Percentiles rank a stretch among this genome's conserved stretches.
phyloP scores from a whole-genome alignment of 352 stramenopile species.

The Peronosclerospora sorghi region DNA sequence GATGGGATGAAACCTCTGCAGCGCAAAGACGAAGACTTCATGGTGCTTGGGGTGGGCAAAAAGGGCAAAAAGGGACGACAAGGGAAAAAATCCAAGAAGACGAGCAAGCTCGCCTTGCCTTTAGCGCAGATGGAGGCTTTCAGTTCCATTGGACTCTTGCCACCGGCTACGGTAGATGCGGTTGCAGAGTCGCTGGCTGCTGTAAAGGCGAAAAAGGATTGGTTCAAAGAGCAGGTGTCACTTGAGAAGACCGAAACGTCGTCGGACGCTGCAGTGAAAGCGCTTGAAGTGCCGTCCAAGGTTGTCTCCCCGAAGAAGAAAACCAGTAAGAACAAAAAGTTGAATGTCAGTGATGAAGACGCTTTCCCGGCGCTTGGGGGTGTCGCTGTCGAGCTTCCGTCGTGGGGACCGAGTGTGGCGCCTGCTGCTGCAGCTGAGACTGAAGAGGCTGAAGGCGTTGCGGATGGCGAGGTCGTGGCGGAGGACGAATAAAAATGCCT shows the following conservation, averaged over 20 bases:
- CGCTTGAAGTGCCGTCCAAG: conserved; percentile 12
- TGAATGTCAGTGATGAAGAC: conserved; percentile 64
- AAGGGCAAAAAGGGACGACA: conserved; percentile 55
- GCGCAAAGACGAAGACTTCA: conserved; percentile 81
- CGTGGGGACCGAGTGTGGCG: conserved; percentile 56
- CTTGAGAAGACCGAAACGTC: conserved; percentile 32
- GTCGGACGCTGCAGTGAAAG: conserved; percentile 10
- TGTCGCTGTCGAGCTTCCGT: conserved; percentile 24
- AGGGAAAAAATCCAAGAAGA: conserved; percentile 71
- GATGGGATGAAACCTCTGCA: conserved; percentile 88
- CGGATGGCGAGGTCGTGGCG: conserved; percentile 26
- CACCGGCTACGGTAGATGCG: conserved; percentile 74
- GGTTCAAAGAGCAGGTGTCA: conserved; percentile 63
- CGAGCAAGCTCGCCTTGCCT: conserved; percentile 63
- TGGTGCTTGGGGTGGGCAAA: conserved; percentile 54
- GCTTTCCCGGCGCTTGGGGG: conserved; percentile 75
- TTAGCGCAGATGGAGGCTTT: conserved; percentile 85
- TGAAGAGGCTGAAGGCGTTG: conserved; percentile 29
- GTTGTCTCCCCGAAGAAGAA: conserved; percentile 49
- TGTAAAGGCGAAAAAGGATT: conserved; percentile 93
- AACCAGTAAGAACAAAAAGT: conserved; percentile 76
- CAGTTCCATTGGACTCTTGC: conserved; percentile 84
- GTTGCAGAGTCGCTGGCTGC: conserved; percentile 85
- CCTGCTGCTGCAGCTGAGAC: conserved; percentile 22
- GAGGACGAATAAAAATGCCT: conserved; percentile 26